Evolutionary conservation across 2,329 filamentous ascomycete genomes (phyloP).

Genomic region (Penicillium italicum): DNA sequence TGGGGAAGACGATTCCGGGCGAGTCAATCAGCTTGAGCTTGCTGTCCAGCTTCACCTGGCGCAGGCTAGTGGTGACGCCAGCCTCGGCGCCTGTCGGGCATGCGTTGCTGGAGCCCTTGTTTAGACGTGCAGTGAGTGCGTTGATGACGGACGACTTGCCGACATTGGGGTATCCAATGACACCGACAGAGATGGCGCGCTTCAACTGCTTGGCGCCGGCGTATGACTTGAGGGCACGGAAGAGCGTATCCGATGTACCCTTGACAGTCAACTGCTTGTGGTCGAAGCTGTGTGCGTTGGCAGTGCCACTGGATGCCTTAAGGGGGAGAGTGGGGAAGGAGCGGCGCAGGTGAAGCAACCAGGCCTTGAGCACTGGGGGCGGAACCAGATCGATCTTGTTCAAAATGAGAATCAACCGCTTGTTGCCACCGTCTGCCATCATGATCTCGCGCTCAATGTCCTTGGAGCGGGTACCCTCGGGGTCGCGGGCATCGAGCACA

Average conservation of each 20-base stretch:
- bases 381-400: constrained; percentile 96
- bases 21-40: constrained; percentile 92
- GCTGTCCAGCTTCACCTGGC: constrained; percentile 89
- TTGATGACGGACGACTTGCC: constrained; percentile 98
- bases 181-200: constrained; percentile 83
- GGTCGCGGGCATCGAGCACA: constrained; percentile 87
- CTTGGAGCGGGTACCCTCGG: constrained; percentile 82
- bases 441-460: constrained; percentile 89
- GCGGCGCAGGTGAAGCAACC: constrained; percentile 78
- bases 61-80: constrained; percentile 83
- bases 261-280: constrained; percentile 85
- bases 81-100: constrained; percentile 90
- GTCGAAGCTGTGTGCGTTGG: constrained; percentile 87
- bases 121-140: constrained; percentile 74
- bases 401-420: constrained; percentile 83
- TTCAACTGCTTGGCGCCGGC: constrained; percentile 80
- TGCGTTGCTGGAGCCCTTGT: constrained; percentile 59
- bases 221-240: constrained; percentile 86
- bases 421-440: constrained; percentile 77
- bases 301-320: constrained; percentile 73
- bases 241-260: constrained; percentile 77
- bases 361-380: constrained; percentile 73
- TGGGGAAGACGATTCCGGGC: constrained; percentile 90
- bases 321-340: constrained; percentile 91
- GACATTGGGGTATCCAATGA: constrained; percentile 94